phyloP scores from a whole-genome alignment of 805 yeast genomes.

The Ogataea minuta region DNA sequence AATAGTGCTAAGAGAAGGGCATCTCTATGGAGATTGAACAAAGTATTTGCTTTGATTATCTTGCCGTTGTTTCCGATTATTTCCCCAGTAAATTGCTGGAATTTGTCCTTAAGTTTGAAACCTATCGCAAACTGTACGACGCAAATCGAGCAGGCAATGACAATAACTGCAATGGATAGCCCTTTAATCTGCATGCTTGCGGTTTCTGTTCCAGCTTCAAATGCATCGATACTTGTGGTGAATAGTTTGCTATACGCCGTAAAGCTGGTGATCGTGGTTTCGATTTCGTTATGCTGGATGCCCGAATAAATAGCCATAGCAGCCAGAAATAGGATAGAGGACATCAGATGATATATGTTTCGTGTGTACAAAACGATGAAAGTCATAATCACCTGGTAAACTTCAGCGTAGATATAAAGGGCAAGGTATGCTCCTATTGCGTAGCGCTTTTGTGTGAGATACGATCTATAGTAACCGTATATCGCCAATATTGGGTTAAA shows the following conservation, averaged over 20 bases:
- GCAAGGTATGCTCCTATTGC: conserved; percentile 37
- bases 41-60: conserved; percentile 32
- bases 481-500: conserved; percentile 19
- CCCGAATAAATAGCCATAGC: conserved; percentile 46
- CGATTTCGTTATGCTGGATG: conserved; percentile 40
- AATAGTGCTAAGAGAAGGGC: conserved; percentile 35
- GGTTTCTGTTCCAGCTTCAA: conserved; percentile 11
- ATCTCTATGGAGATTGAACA: conserved; percentile 39
- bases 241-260: conserved; percentile 13
- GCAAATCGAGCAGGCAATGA: conserved; percentile 36
- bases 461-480: conserved; percentile 29
- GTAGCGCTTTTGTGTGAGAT: conserved; percentile 12
- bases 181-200: conserved; percentile 36
- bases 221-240: conserved; percentile 4
- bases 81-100: conserved; percentile 20
- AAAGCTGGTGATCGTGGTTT: conserved; percentile 23
- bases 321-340: conserved; percentile 35
- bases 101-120: conserved; percentile 17
- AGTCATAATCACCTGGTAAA: conserved; percentile 41
- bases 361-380: conserved; percentile 36
- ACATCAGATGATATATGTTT: conserved; percentile 37
- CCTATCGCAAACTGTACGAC: conserved; percentile 32
- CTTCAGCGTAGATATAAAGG: conserved; percentile 42
- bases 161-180: conserved; percentile 40
- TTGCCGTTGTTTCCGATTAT: conserved; percentile 38